Evolutionary conservation across 108 stramenopile genomes (phyloP), one percentile per base, ranked within the genome.

Genomic region (Cyclotella cryptica): DNA sequence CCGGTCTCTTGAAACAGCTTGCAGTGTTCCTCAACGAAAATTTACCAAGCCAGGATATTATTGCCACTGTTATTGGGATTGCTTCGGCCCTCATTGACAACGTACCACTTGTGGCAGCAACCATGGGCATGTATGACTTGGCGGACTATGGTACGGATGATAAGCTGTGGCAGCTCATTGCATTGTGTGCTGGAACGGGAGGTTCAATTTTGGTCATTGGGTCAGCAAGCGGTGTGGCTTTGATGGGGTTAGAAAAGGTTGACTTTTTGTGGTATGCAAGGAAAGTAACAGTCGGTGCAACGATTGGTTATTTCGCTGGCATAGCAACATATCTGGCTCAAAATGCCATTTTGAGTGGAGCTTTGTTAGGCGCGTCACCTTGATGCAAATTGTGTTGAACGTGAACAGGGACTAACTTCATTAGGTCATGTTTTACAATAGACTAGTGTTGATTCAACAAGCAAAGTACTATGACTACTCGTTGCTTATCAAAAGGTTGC

Each of bases 191-290:
- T 9, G 97, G 97, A 67, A 97, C 97, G 18, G 97, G 97, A 64
- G 97, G 97, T 30, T 95, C 94, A 45, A 95, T 97, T 74, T 80
- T 97, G 67, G 89, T 97, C 11, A 97, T 97, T 73, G 97, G 97
- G 12, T 92, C 91, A 44, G 97, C 97, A 4, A 91, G 90, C 81
- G 97, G 97, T 28, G 97, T 97, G 43, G 97, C 97, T 10, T 77
- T 97, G 21, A 97, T 97, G 97, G 97, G 97, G 35, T 74, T 97
- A 67, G 97, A 97, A 78, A 96, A 97, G 80, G 95, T 97, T 11
- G 95, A 96, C 86, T 97, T 97, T 66, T 69, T 97, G 68, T 97
- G 97, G 97, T 97, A 97, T 71, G 89, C 92, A 41, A 95, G 94
- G 86, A 95, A 93, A 66, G 95, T 95, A 3, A 77, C 87, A 18